Evolutionary conservation across 2,329 filamentous ascomycete genomes (phyloP).

Genomic region (Talaromyces albobiverticillius): DNA sequence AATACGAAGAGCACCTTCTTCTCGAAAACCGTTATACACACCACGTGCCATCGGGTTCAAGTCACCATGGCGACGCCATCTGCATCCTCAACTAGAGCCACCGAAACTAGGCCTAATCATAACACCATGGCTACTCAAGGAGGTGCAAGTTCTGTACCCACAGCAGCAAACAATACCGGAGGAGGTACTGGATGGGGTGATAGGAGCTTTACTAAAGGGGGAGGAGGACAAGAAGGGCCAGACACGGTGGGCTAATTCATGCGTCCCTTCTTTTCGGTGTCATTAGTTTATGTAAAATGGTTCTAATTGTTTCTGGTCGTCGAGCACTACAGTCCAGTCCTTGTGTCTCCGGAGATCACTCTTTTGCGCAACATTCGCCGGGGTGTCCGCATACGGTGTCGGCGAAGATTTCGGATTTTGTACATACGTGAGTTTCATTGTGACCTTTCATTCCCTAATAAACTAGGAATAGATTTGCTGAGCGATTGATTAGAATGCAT

Average conservation of each 20-base stretch:
- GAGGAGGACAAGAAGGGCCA: constrained; percentile 6
- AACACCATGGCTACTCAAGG: constrained; percentile 8
- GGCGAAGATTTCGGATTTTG: constrained; percentile 4
- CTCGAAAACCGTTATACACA: too few species aligned
- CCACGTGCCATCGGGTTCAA: too few species aligned
- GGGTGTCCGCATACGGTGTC: constrained; percentile 10
- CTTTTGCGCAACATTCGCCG: constrained; percentile 14
- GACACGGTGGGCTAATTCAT: neutral
- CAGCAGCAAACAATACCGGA: constrained; percentile 16
- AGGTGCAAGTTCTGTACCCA: constrained; percentile 14
- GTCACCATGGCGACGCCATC: constrained; percentile 7
- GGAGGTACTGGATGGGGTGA: constrained; percentile 15
- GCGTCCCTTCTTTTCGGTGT: too few species aligned
- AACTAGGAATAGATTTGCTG: neutral
- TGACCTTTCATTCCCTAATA: neutral
- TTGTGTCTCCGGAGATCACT: constrained; percentile 14
- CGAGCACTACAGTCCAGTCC: neutral
- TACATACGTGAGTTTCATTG: constrained; percentile 2
- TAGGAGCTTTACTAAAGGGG: constrained; percentile 11
- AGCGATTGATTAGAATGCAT: neutral
- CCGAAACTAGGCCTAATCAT: constrained; percentile 11
- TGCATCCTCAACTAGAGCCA: neutral
- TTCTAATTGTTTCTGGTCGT: too few species aligned
- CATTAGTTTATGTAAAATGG: neutral
- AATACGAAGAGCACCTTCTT: too few species aligned